These are phyloP conservation scores for Macrolepiota albuminosa DNA, from an alignment of 768 basidiomycete species.

Conservation along the genomic window DNA sequence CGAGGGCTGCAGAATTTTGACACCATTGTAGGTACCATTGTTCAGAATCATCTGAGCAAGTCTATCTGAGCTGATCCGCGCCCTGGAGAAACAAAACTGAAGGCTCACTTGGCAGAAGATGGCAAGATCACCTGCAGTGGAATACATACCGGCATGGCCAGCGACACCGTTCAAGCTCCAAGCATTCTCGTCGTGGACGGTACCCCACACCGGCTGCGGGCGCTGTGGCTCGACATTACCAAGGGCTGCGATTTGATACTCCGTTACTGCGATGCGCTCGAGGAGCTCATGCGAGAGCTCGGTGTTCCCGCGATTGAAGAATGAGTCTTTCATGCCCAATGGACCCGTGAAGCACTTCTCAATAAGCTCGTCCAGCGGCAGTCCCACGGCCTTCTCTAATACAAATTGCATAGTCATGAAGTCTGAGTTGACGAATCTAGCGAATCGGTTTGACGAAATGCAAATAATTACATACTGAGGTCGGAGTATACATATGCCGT, in stretches of 20 bases:
- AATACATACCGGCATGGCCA: constrained; percentile 25
- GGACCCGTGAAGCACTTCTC: constrained; percentile 20
- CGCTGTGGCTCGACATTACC: constrained; percentile 19
- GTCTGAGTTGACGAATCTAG: constrained; percentile 9
- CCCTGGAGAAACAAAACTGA: background rate
- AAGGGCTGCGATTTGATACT: constrained; percentile 21
- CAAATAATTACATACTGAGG: constrained; percentile 15
- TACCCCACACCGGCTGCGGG: constrained; percentile 25
- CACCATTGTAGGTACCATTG: constrained; percentile 23
- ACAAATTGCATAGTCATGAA: constrained; percentile 24
- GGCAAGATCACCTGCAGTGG: constrained; percentile 21
- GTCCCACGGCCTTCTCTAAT: constrained; percentile 18
- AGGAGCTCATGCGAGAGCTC: constrained; percentile 4
- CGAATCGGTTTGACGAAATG: too few relatives aligned
- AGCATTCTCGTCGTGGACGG: constrained; percentile 25
- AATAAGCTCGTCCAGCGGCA: constrained; percentile 20
- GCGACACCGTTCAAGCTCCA: constrained; percentile 24
- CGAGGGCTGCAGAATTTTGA: constrained; percentile 18
- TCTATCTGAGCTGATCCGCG: background rate
- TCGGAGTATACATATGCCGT: constrained; percentile 23
- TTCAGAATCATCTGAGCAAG: constrained; percentile 23
- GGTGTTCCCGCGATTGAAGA: constrained; percentile 20
- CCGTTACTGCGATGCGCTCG: constrained; percentile 15
- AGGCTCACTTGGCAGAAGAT: constrained; percentile 22
- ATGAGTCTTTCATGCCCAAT: constrained; percentile 22